These are phyloP conservation scores for Venturia asperata DNA, from an alignment of 2,329 filamentous ascomycete genomes.

Conservation along the genomic window DNA sequence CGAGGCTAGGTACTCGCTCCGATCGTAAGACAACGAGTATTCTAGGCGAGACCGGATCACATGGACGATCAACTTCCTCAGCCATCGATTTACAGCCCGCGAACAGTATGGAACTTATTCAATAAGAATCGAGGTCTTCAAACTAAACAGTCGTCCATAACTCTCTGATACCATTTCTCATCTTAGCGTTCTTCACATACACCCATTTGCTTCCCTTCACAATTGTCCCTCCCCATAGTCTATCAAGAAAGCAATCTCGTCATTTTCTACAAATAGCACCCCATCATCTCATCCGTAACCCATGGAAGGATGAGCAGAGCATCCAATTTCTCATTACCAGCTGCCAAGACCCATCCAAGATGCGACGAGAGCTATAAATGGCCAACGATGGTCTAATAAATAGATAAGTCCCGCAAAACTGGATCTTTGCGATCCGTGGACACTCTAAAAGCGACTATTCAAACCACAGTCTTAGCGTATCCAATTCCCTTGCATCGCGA, in stretches of 20 bases:
- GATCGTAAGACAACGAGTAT: too few relatives aligned
- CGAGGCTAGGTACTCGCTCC: background rate
- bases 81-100: too few relatives aligned
- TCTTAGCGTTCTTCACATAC: background rate
- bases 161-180: background rate
- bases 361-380: background rate
- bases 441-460: slow-evolving; percentile 15
- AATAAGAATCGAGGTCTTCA: too few relatives aligned
- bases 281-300: slow-evolving; percentile 4
- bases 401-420: background rate
- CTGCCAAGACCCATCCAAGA: slow-evolving; percentile 7
- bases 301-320: background rate
- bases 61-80: background rate
- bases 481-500: too few relatives aligned
- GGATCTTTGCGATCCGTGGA: slow-evolving; percentile 9
- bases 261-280: background rate
- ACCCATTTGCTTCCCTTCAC: slow-evolving; percentile 11
- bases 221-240: slow-evolving; percentile 8
- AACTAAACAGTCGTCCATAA: background rate
- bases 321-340: slow-evolving; percentile 13
- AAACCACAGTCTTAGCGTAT: background rate
- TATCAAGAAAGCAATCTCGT: slow-evolving; percentile 16
- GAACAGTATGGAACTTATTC: too few relatives aligned
- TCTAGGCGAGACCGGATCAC: background rate
- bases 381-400: slow-evolving; percentile 3